phyloP scores from a whole-genome alignment of 176 grass and related monocot genomes.

The Hyparrhenia diplandra region DNA sequence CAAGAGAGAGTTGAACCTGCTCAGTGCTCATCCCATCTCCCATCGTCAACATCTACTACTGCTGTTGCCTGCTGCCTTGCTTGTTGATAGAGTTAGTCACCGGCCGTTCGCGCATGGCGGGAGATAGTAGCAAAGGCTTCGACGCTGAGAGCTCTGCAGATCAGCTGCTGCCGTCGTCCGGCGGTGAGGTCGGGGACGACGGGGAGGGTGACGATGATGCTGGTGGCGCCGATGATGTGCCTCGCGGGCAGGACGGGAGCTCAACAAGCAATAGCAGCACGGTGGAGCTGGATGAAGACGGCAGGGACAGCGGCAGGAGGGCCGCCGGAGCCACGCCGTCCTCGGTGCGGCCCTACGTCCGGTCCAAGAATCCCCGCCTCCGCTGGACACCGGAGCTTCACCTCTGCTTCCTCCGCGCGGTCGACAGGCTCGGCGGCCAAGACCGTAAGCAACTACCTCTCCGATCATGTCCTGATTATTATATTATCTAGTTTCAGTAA shows the following conservation, averaged over 20 bases:
- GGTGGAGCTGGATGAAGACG: slow-evolving; percentile 53
- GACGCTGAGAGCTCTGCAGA: background rate
- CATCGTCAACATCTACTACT: background rate
- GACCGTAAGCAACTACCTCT: slow-evolving; percentile 63
- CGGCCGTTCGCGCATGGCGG: background rate
- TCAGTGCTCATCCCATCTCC: background rate
- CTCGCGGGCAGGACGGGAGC: slow-evolving; percentile 12
- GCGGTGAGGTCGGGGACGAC: background rate
- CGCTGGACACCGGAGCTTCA: slow-evolving; percentile 78
- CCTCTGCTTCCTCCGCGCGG: slow-evolving; percentile 55
- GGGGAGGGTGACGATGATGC: background rate
- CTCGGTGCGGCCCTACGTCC: slow-evolving; percentile 48
- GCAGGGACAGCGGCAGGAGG: too few species aligned
- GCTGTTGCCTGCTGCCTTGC: background rate
- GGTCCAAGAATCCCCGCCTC: slow-evolving; percentile 75
- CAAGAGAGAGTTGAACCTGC: background rate
- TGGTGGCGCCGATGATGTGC: background rate
- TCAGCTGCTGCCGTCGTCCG: background rate
- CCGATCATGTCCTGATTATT: background rate
- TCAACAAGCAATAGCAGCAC: slow-evolving; percentile 55
- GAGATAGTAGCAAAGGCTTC: background rate
- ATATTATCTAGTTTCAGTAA: background rate
- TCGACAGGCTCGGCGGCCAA: slow-evolving; percentile 67
- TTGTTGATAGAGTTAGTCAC: background rate
- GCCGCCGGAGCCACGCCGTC: background rate